These are phyloP conservation scores for Paxillus involutus DNA, from an alignment of 768 basidiomycete genomes.

Conservation along the genomic window DNA sequence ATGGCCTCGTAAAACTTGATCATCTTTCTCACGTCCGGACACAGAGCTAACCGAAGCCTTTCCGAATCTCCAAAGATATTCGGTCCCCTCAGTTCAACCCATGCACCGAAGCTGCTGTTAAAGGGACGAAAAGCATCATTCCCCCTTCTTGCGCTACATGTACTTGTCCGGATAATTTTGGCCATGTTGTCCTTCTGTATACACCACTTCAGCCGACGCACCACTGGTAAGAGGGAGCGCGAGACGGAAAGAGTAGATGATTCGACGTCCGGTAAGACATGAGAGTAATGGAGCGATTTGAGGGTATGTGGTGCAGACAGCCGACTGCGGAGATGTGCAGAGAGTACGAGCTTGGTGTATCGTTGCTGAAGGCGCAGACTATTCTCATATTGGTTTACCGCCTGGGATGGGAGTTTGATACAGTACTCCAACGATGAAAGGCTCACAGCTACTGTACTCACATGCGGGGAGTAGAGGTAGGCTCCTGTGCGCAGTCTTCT, in stretches of 20 bases:
- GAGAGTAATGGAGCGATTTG: constrained; percentile 45
- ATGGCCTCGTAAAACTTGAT: constrained; percentile 59
- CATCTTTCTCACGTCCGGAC: constrained; percentile 60
- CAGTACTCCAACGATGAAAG: not conserved
- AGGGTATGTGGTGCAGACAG: constrained; percentile 37
- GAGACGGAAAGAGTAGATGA: constrained; percentile 56
- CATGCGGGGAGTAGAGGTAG: constrained; percentile 64
- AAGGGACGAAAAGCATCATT: constrained; percentile 22
- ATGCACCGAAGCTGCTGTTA: constrained; percentile 42
- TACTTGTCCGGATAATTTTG: constrained; percentile 48
- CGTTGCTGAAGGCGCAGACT: constrained; percentile 52
- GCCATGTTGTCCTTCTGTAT: constrained; percentile 63
- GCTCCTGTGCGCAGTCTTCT: constrained; percentile 62
- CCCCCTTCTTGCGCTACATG: constrained; percentile 30
- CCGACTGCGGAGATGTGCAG: constrained; percentile 54
- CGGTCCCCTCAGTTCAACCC: constrained; percentile 55
- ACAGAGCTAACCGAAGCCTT: constrained; percentile 65
- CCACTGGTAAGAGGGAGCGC: constrained; percentile 59
- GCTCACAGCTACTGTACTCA: constrained; percentile 26
- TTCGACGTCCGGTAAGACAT: constrained; percentile 64
- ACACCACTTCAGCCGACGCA: constrained; percentile 72
- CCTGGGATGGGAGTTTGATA: constrained; percentile 39
- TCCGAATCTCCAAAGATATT: constrained; percentile 58
- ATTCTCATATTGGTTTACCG: constrained; percentile 65
- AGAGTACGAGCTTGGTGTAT: constrained; percentile 52